Evolutionary conservation across 805 yeast genomes (phyloP), one percentile per base, ranked within the genome.

Genomic region (Kluyveromyces aestuarii): DNA sequence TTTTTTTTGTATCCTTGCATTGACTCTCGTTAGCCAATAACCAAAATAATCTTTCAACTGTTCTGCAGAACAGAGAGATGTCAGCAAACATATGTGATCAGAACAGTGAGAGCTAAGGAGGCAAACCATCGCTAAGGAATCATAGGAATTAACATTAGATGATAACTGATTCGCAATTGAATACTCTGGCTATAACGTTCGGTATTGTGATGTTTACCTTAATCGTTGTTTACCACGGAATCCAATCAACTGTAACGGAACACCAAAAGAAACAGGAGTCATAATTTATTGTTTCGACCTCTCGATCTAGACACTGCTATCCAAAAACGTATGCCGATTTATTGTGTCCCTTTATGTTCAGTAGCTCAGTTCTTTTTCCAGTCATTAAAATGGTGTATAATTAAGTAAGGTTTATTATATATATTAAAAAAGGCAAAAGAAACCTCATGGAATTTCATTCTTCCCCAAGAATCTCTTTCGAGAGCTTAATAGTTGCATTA

Each of bases 161-260:
- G 96, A 89, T 90, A 60, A 73, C 87, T 14, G 97, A 90, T 73
- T 72, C 72, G 48, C 93, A 88, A 66, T 76, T 90, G 63, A 80
- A 89, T 64, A 69, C 77, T 44, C 70, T 87, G 41, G 95, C 87
- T 45, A 74, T 87, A 42, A 66, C 79, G 11, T 82, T 85, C 55
- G 97, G 96, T 6, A 64, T 88, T 48, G 62, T 79, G 6, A 80
- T 93, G 52, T 75, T 88, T 64, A 74, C 80, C 2, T 72, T 90
- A 56, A 84, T 89, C 37, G 68, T 86, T 41, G 70, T 83, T 2
- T 90, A 84, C 68, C 93, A 88, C 54, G 75, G 82, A 35, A 72
- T 25, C 2, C 39, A 16, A 37, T 13, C 39, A 33, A 21, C 35
- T n/a, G 40, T 39, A 19, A 18, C 25, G 39, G 18, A 38, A 37